Evolutionary conservation across 2,329 filamentous ascomycete species (phyloP), one percentile per base, ranked within the genome.

Genomic region (Lachnellula cervina): DNA sequence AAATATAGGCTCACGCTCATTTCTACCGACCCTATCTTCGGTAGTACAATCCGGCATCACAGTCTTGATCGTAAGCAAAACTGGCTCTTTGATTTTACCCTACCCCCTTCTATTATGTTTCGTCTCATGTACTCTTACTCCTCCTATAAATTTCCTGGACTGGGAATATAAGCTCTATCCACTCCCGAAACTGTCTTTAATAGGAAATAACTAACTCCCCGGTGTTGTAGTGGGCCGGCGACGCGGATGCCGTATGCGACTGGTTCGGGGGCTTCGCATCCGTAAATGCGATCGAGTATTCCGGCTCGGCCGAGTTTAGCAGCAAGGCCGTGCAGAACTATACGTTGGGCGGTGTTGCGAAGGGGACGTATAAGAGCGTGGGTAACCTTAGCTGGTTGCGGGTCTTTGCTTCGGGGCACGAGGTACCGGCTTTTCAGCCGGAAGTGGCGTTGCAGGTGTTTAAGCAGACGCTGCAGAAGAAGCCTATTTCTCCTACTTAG

Each of bases 221-320:
- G n/a, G n/a, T n/a, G n/a, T n/a, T n/a, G n/a, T n/a, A n/a, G n/a
- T 81, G 77, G 77, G 77, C 78, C 0, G 79, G 79, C 40, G 79
- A 81, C 54, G 73, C 78, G 2, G 79, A 83, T 61, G 82, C 74
- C 70, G 79, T 81, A 54, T 82, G 78, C 64, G 82, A 82, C 67
- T 81, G 78, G 76, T 66, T 76, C 38, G 80, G 79, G 17, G 74
- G 72, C 40, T 69, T 76, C 8, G 70, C 67, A 14, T 76, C 74
- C 0, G 74, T 76, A 1, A 71, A 80, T 38, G 69, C 70, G 0
- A 68, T 81, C 23, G 66, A 71, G 16, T 80, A 73, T 64, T 55
- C 67, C 1, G 71, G 69, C 2, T 66, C 71, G 11, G 58, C 70
- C 0, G 65, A 71, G 4, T 81, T 81, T 61, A 62, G 63, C 5